Conservation (phyloP, 1,284 basidiomycete species). For the Pyrrhoderma noxium region DNA sequence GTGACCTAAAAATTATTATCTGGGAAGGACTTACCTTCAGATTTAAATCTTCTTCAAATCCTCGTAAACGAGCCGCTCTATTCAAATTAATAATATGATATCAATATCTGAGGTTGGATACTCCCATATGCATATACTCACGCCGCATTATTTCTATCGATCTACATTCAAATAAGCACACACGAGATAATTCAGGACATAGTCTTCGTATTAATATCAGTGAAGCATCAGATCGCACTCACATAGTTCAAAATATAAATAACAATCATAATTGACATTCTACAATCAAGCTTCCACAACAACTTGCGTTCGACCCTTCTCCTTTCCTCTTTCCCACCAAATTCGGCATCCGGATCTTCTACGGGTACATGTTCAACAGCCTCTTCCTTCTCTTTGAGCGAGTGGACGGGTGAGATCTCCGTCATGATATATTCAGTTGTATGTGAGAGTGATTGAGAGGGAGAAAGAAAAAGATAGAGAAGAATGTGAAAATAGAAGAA, state of each 20-base stretch:
- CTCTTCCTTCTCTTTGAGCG: slow-evolving; percentile 3
- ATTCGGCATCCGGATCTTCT: slow-evolving; percentile 31
- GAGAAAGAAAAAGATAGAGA: no score
- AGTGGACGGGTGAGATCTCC: background rate
- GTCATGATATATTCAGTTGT: no score
- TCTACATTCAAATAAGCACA: slow-evolving; percentile 30
- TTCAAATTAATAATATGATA: background rate
- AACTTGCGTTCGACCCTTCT: slow-evolving; percentile 38
- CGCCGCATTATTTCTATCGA: slow-evolving; percentile 65
- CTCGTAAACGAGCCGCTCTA: slow-evolving; percentile 62
- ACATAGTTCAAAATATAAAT: slow-evolving; percentile 55
- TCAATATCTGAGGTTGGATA: background rate
- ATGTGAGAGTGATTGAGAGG: no score
- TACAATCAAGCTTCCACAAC: slow-evolving; percentile 40
- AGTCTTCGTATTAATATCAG: slow-evolving; percentile 40
- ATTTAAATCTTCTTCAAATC: slow-evolving; percentile 63
- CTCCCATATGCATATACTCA: slow-evolving; percentile 24
- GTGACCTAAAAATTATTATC: background rate
- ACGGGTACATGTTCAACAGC: background rate
- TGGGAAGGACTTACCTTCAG: slow-evolving; percentile 28
- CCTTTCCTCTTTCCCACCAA: slow-evolving; percentile 38
- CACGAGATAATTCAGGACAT: background rate
- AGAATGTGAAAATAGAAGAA: no score
- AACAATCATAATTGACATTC: slow-evolving; percentile 43
- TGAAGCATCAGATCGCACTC: slow-evolving; percentile 35